Evolutionary conservation across 805 yeast species (phyloP).

Genomic region (Candida ipomoeae): DNA sequence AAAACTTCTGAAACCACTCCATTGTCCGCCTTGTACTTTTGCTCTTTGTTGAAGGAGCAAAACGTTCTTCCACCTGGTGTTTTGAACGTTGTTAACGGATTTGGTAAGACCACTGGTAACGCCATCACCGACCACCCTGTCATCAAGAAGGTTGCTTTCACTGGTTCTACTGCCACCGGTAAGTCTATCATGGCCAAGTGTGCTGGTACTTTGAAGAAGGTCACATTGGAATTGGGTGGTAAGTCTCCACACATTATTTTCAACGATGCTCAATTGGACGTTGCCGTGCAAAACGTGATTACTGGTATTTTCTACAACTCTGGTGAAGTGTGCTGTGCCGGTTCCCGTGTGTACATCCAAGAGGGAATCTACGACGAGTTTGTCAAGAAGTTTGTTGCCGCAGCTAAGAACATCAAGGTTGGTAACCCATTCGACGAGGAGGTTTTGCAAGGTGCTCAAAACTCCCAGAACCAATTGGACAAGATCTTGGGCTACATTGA

Average conservation of each 20-base stretch:
- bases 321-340: slow-evolving; percentile 96
- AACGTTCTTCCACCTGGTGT: slow-evolving; percentile 87
- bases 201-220: slow-evolving; percentile 71
- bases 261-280: slow-evolving; percentile 76
- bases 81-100: slow-evolving; percentile 80
- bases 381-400: slow-evolving; percentile 55
- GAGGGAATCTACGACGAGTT: slow-evolving; percentile 78
- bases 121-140: slow-evolving; percentile 73
- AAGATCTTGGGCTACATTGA: slow-evolving; percentile 75
- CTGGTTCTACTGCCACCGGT: slow-evolving; percentile 93
- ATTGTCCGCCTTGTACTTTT: slow-evolving; percentile 74
- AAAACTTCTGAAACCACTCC: slow-evolving; percentile 94
- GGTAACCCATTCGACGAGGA: slow-evolving; percentile 84
- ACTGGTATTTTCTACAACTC: slow-evolving; percentile 87
- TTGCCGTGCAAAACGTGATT: slow-evolving; percentile 71
- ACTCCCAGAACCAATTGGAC: slow-evolving; percentile 72
- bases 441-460: slow-evolving; percentile 89
- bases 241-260: slow-evolving; percentile 90
- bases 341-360: slow-evolving; percentile 87
- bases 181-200: slow-evolving; percentile 80
- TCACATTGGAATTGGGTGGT: slow-evolving; percentile 94
- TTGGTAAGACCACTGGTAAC: slow-evolving; percentile 80
- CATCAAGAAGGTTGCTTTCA: slow-evolving; percentile 88
- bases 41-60: slow-evolving; percentile 67
- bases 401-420: slow-evolving; percentile 51